These are phyloP conservation scores for Dipodascopsis tothii DNA, from an alignment of 805 yeast species.

Conservation along the genomic window DNA sequence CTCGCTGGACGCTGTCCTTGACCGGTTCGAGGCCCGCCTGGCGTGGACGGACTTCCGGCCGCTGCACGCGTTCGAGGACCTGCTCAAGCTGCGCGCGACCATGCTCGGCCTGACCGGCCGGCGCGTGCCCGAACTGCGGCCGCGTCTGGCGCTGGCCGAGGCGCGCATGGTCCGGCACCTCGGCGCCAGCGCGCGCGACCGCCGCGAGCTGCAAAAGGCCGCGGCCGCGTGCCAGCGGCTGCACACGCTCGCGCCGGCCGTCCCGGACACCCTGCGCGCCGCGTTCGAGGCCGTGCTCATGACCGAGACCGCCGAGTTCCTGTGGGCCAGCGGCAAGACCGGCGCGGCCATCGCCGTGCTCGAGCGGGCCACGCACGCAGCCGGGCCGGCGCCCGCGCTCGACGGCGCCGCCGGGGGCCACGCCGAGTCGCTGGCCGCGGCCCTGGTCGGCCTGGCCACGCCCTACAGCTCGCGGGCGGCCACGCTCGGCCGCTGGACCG, in stretches of 20 bases:
- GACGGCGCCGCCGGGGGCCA: no score
- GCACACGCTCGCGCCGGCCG: constrained; percentile 8
- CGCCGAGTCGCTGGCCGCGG: no score
- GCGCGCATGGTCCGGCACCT: constrained; percentile 1
- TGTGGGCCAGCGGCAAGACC: constrained; percentile 59
- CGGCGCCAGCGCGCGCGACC: constrained; percentile 18
- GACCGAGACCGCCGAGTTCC: constrained; percentile 49
- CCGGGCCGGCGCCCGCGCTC: neutral
- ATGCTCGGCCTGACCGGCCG: neutral
- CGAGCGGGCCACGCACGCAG: no score
- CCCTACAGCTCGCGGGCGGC: no score
- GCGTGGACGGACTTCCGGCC: constrained; percentile 1
- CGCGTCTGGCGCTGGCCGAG: neutral
- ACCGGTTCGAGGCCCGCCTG: neutral
- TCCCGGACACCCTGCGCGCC: neutral
- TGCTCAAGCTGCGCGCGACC: constrained; percentile 1
- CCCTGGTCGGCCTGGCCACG: no score
- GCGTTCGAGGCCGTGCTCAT: constrained; percentile 27
- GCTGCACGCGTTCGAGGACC: neutral
- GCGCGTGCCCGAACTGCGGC: neutral
- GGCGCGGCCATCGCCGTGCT: constrained; percentile 51
- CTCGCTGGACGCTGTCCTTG: neutral
- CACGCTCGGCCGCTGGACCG: constrained; percentile 67
- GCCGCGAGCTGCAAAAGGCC: constrained; percentile 24
- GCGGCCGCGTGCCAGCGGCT: constrained; percentile 25